Conservation (phyloP, 176 grass and related monocot species). For the Rhipidocladum racemiflorum region DNA sequence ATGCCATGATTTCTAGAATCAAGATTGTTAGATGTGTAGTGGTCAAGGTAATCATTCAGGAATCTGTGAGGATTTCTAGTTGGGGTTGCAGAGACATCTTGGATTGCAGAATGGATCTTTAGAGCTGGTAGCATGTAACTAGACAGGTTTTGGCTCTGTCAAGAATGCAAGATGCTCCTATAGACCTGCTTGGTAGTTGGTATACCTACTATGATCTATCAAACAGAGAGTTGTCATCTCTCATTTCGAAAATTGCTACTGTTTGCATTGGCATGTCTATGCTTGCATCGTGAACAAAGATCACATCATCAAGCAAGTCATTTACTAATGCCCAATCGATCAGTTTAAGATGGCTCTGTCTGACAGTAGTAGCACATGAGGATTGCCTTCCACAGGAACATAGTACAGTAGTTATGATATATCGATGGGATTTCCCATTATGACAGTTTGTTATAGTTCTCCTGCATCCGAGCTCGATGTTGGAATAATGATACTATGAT, state of each 20-base stretch:
- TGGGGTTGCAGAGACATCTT: not conserved
- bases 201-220: not conserved
- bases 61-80: not conserved
- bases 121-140: not conserved
- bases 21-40: not conserved
- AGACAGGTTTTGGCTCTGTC: not conserved
- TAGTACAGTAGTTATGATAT: too few species aligned
- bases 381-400: not conserved
- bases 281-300: not conserved
- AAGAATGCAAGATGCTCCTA: not conserved
- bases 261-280: not conserved
- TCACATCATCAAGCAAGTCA: not conserved
- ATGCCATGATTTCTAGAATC: not conserved
- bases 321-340: too few species aligned
- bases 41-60: not conserved
- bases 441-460: not conserved
- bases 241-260: not conserved
- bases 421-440: too few species aligned
- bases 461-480: not conserved
- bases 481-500: too few species aligned
- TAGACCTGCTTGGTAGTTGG: not conserved
- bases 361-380: not conserved
- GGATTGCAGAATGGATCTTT: not conserved
- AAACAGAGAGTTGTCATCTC: not conserved
- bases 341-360: not conserved